A percentile compares a stretch with the other conserved stretches of the same genome.
These are phyloP conservation scores for Suillus brevipes DNA, from an alignment of 768 basidiomycete genomes.

Conservation along the genomic window DNA sequence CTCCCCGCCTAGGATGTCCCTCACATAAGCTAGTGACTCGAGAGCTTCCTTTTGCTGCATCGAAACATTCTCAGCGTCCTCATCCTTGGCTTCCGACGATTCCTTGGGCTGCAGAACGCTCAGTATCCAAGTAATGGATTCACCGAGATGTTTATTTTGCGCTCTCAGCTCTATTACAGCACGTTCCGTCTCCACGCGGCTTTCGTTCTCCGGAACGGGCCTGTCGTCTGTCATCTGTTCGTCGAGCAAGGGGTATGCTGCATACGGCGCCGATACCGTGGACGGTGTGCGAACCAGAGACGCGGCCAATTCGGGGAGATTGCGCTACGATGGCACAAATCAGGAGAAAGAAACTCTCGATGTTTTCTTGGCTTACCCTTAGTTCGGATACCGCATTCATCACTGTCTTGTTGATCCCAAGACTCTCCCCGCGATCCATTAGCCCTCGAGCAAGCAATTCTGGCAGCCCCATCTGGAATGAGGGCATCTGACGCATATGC, in stretches of 20 bases:
- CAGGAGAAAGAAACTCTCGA: slow-evolving; percentile 6
- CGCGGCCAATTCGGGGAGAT: slow-evolving; percentile 80
- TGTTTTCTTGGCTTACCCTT: slow-evolving; percentile 47
- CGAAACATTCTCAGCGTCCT: slow-evolving; percentile 43
- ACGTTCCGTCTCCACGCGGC: slow-evolving; percentile 69
- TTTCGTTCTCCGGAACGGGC: slow-evolving; percentile 67
- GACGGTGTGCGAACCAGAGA: slow-evolving; percentile 59
- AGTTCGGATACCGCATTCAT: slow-evolving; percentile 80
- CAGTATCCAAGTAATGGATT: slow-evolving; percentile 73
- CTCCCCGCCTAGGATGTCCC: slow-evolving; percentile 66
- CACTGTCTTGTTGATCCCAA: slow-evolving; percentile 83
- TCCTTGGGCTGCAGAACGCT: slow-evolving; percentile 64
- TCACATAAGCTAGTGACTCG: slow-evolving; percentile 74
- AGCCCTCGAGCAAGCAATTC: slow-evolving; percentile 74
- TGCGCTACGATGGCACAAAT: slow-evolving; percentile 51
- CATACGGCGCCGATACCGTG: slow-evolving; percentile 35
- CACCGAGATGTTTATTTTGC: slow-evolving; percentile 65
- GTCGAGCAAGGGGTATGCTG: slow-evolving; percentile 63
- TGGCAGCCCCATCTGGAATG: slow-evolving; percentile 55
- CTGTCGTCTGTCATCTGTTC: slow-evolving; percentile 58
- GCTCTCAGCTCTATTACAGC: slow-evolving; percentile 54
- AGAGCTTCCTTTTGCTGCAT: slow-evolving; percentile 59
- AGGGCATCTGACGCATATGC: slow-evolving; percentile 43
- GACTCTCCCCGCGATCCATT: slow-evolving; percentile 72
- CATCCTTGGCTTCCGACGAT: slow-evolving; percentile 39